Base-by-base conservation (phyloP, 768 basidiomycete genomes). In the Tylopilus vinaceipallidus region DNA sequence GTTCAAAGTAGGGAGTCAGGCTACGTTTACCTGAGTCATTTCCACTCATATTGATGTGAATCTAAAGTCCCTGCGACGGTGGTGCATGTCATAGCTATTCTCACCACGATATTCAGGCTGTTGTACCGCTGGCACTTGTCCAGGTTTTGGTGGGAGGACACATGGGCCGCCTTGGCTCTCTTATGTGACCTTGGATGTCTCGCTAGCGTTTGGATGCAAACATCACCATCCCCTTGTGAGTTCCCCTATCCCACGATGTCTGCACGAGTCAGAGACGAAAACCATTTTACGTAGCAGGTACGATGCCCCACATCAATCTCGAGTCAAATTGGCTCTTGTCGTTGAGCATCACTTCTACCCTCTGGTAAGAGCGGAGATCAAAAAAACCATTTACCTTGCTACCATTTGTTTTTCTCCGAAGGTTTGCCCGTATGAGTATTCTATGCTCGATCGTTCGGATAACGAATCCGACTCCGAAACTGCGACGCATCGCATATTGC, bases 401-500 rank as follows among this genome's bases (percentile, higher is more conserved):
- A 42, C 26, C 22, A 27, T n/a, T n/a, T n/a, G n/a, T 12, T 24
- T 24, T 47, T 34, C 10, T 42, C 4, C 35, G 19, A 14, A 65
- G 64, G 64, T 60, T 60, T 13, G 44, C 63, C 13, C 50, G 64
- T 4, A 60, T 65, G 45, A 67, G 66, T 30, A 65, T 65, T 13
- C 34, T 65, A 6, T 65, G 43, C 32, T 67, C 64, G 3, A 34
- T 67, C 14, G 26, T 56, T 29, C 60, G 63, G 40, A 51, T 65
- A 47, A 42, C 49, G 30, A 53, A 46, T 24, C 64, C 63, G 0
- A 23, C 40, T 1, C 34, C 23, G 36, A 51, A 38, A 24, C 20
- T 49, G 22, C 53, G 55, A 43, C 26, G 55, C 17, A 29, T 52
- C 16, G 52, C 56, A 14, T 58, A 60, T 33, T 35, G 54, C 40